Evolutionary conservation across 306 rosid genomes (phyloP), one percentile per base, ranked within the genome.

Genomic region (Vachellia collinsii): DNA sequence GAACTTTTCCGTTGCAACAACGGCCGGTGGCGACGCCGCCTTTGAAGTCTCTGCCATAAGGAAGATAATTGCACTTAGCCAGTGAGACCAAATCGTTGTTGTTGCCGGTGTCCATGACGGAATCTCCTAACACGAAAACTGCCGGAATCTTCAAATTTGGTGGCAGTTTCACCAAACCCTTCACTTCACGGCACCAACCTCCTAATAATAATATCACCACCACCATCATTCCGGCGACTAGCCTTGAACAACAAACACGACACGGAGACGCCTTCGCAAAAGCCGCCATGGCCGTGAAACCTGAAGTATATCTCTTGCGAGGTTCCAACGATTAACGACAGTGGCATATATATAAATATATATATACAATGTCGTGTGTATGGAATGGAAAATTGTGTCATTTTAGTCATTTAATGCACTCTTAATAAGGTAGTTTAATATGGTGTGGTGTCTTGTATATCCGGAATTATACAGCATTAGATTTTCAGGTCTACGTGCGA

Each of bases 51-150:
- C 23, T 68, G 0, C 88, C 88, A 67, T 85, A 85, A 0, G 88
- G 88, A 47, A 63, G 78, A 14, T 56, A 81, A 77, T 85, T 81
- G 80, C 88, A 77, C 75, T 47, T 85, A 1, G 84, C 88, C 54
- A 61, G 1, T 6, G 88, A 66, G 6, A 39, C 10, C 44, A n/a
- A 17, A 11, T 72, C 81, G 71, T 84, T 7, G 88, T 93, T 92
- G 76, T 84, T 93, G 41, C 97, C 97, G 0, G 97, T 93, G 50
- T 93, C 97, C 83, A 93, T 89, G 36, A 93, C 88, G 0, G 97
- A 93, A 41, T 93, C 97, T 58, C 97, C 97, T 14, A 91, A 93
- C 34, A 81, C 91, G 1, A 91, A 63, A 3, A 89, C 72, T 3
- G 94, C 97, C 10, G 97, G 97, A 43, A 91, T 3, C 2, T 71